Evolutionary conservation across 148 eudicot species (phyloP).

Genomic region (Agrostemma githago): DNA sequence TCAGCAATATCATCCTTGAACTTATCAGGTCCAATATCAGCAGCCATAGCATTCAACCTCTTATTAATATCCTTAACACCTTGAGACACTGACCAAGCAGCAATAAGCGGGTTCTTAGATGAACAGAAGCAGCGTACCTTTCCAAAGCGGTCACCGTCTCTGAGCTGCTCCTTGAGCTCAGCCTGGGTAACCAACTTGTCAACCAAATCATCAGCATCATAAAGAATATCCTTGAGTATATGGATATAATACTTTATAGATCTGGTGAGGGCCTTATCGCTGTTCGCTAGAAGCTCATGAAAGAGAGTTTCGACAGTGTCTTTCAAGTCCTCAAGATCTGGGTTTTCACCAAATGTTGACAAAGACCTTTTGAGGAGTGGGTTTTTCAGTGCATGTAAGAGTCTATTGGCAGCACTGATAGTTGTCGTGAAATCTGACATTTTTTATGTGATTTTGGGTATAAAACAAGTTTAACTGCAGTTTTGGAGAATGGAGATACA

Average conservation of each 20-base stretch:
- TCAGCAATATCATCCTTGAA: no score
- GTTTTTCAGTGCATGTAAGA: constrained; percentile 6
- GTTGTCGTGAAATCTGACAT: constrained; percentile 5
- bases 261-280: background rate
- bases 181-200: constrained; percentile 22
- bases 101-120: background rate
- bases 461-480: no score
- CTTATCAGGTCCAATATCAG: background rate
- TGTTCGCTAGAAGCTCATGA: no score
- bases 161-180: background rate
- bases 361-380: constrained; percentile 6
- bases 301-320: no score
- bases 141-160: background rate
- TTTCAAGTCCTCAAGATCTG: constrained; percentile 20
- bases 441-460: background rate
- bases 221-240: constrained; percentile 16
- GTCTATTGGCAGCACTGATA: background rate
- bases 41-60: background rate
- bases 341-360: constrained; percentile 8
- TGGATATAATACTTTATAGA: constrained; percentile 8
- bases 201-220: constrained; percentile 28
- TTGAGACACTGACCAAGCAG: constrained; percentile 5
- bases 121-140: constrained; percentile 19
- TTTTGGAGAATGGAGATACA: background rate
- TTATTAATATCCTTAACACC: constrained; percentile 1